Evolutionary conservation across 495 filamentous ascomycete genomes (phyloP), one percentile per base, ranked within the genome.

Genomic region (Oleoguttula mirabilis): DNA sequence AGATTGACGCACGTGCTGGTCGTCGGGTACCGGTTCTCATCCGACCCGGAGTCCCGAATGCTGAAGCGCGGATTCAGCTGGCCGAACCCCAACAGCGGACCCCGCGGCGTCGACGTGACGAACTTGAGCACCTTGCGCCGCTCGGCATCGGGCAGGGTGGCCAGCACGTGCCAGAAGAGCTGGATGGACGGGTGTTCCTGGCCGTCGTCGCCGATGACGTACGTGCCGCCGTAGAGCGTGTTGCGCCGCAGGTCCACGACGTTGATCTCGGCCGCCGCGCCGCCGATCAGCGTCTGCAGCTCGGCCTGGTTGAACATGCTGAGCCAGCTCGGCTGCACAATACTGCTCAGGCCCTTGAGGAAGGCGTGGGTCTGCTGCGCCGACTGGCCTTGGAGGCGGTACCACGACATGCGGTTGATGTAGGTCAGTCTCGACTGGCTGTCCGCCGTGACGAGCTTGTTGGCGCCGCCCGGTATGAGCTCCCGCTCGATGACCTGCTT

Each of bases 301-400:
- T 98, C 90, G 6, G 73, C 69, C 52, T 95, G 90, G 59, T 98
- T 98, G 68, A 99, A 99, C 90, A 99, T 99, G 49, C 76, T 83
- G 3, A 99, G 69, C 90, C 90, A 99, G 2, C 72, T 71, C 0
- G 88, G 88, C 43, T 86, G 79, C 47, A 99, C 92, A 52, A 99
- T 92, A 41, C 79, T 68, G 11, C 82, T 73, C 3, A 98, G 71
- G 1, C 90, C 90, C 35, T 74, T 72, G 6, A 98, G 72, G 53
- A 98, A 98, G 1, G 86, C 86, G 14, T 73, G 72, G 3, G 88
- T 94, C 58, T 96, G 88, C 32, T 65, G 60, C 40, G 68, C 66
- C 0, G 83, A 81, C 52, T 95, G 88, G 3, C 71, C 67, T 45
- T 83, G 77, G 1, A 99, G 72, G 1, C 88, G 79, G 59, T 94